Base-by-base conservation (phyloP, 441 rosid genomes). In the Gossypium schwendimanii region DNA sequence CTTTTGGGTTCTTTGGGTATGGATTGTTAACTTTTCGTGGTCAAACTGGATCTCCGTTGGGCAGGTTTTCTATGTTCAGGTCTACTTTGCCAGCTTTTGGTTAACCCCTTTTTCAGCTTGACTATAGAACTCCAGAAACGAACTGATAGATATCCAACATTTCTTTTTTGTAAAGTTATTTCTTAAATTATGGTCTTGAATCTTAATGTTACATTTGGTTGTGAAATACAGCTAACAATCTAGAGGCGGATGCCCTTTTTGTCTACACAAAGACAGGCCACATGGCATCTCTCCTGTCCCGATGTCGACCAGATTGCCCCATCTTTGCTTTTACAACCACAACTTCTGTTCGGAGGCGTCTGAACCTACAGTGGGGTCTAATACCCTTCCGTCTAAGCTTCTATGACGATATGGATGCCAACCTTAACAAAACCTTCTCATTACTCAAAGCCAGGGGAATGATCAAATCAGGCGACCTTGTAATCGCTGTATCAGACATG, bases 221-320 rank as follows among this genome's bases (percentile, higher is more conserved):
- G 36, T 71, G 39, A 63, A 65, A 75, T 84, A 83, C 94, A 94
- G 99, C 99, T 7, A 93, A 93, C 83, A 93, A 93, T 77, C 84
- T 95, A 63, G 94, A 75, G 76, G 98, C 87, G 70, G 97, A 95
- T 49, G 99, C 99, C 0, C 84, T 95, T 68, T 93, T 95, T 80
- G 99, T 95, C 20, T 91, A 91, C 85, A 91, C 99, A n/a, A 93
- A 80, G 75, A 80, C 83, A 8, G 97, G 97, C 47, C 94, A 93
- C 85, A 93, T 91, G 97, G 98, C 99, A 10, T 90, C 98, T 63
- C 86, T 93, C 52, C 81, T 95, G 71, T 95, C 98, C 2, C 86
- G 98, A 9, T 89, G 96, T 79, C 91, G 95, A 31, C 98, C 99
- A 12, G 98, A 93, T 80, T 93, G 99, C 73, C 97, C 99, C n/a